A percentile compares a stretch with the other conserved stretches of the same genome.
Evolutionary conservation across 805 yeast species (phyloP).

Genomic region (Wickerhamomyces subpelliculosus): DNA sequence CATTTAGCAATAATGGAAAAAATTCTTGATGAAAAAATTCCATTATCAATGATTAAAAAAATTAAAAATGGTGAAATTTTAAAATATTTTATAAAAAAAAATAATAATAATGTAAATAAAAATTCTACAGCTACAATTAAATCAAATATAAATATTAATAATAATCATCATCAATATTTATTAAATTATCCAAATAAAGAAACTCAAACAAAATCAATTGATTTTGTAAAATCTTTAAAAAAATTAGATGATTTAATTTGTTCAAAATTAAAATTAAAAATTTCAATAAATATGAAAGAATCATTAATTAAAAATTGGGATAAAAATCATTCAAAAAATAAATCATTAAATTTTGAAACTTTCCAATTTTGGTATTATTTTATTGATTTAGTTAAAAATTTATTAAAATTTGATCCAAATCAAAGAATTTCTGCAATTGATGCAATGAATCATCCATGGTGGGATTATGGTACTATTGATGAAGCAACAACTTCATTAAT

Average conservation of each 20-base stretch:
- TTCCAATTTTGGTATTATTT: conserved; percentile 83
- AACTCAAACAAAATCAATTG: conserved; percentile 30
- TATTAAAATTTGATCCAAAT: conserved; percentile 66
- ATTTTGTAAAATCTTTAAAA: conserved; percentile 32
- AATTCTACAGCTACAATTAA: too few species aligned
- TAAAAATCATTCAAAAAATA: conserved; percentile 21
- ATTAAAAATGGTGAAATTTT: conserved; percentile 8
- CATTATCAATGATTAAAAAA: conserved; percentile 26
- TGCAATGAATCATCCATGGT: conserved; percentile 80
- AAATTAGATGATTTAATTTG: conserved; percentile 39
- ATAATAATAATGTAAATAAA: too few species aligned
- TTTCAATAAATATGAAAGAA: conserved; percentile 17
- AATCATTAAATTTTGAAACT: conserved; percentile 44
- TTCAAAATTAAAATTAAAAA: conserved; percentile 23
- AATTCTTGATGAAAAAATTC: conserved; percentile 50
- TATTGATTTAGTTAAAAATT: conserved; percentile 55
- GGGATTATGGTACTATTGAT: conserved; percentile 53
- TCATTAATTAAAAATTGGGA: conserved; percentile 17
- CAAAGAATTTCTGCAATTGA: conserved; percentile 68
- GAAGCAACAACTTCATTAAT: conserved; percentile 30
- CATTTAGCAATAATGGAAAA: conserved; percentile 94
- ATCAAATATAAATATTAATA: too few species aligned
- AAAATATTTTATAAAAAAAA: conserved; percentile 7
- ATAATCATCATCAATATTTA: conserved; percentile 3
- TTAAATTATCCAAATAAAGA: conserved; percentile 32